Base-by-base conservation (phyloP, 306 rosid species). In the Pterocarpus macrocarpus region DNA sequence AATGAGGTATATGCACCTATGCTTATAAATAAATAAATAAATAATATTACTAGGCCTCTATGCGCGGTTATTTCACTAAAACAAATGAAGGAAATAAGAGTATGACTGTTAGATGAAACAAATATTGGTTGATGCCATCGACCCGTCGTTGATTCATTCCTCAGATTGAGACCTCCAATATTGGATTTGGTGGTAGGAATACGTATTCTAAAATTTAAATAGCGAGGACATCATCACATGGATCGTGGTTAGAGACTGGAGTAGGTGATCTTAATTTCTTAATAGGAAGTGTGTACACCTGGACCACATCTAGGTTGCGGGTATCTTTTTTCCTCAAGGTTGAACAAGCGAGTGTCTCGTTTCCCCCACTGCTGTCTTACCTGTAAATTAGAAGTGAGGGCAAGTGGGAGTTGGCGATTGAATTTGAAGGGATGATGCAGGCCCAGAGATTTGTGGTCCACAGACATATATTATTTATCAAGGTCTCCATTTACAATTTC, bases 291-390 rank as follows among this genome's bases (percentile, higher is more conserved):
- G 75, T 56, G 14, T 41, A 28, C 16, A 14, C 0, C 16, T 69
- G 83, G 83, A 69, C 83, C 71, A 69, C 77, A 2, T 32, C 12
- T 11, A 47, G 30, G 59, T 45, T 68, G 11, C 0, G 34, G 43
- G 68, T 36, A 67, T 41, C 17, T 53, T 49, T 15, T 44, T 68
- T 57, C 15, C 15, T 69, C 58, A 68, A 56, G 69, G 68, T 56
- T 32, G 50, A 78, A 68, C 63, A 58, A 58, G 1, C 56, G 9
- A 33, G 39, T 69, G 32, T 41, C 62, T 69, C 38, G 30, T 69
- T 78, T 58, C 32, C 8, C 14, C 64, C 64, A 47, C 78, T 61
- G 55, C 69, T 59, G 64, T 69, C 63, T 70, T 70, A 61, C 83
- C 77, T 13, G 36, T 6, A 35, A 71, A 34, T 61, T 47, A 9